Evolutionary conservation across 2,329 filamentous ascomycete species (phyloP), one percentile per base, ranked within the genome.

Genomic region (Trichoderma guizhouense): DNA sequence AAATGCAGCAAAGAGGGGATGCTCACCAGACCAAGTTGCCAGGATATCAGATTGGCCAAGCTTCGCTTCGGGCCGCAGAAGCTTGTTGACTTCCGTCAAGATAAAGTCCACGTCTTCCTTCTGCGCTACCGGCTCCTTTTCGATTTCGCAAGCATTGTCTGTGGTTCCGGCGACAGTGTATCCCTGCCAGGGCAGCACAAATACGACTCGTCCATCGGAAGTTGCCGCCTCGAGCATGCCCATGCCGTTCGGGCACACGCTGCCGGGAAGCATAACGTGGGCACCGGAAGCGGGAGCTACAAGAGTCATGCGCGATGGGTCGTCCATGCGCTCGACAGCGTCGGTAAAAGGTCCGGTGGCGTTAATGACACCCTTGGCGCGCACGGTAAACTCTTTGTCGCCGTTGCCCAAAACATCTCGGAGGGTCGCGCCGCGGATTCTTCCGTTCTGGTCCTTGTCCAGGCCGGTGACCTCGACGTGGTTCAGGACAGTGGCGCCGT

Each of bases 151-250:
- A 3, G 92, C 90, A 71, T 90, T 90, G 77, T 96, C 93, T 3
- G 93, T 96, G 15, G 93, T 95, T 75, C 93, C 93, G 64, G 93
- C 93, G 73, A 96, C 93, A 7, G 93, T 95, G 84, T 93, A 93
- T 69, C 93, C 93, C 81, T 95, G 91, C 93, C 93, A 96, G 8
- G 93, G 93, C 67, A 96, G 85, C 80, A 96, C 94, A 85, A 96
- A 96, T 77, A 96, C 93, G 74, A 96, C 93, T 78, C 93, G 90
- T n/a, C 93, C 93, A 77, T 96, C 93, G 0, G 92, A 95, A 3
- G 93, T 94, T 53, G 89, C 88, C 3, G 93, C 92, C 76, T 95
- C 93, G 74, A 96, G 93, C 65, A 96, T 85, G 73, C 93, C 93
- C 91, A 95, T 95, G 78, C 93, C 90, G 69, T 90, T 88, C 68